Percentiles rank a stretch among this genome's conserved stretches.
Evolutionary conservation across 768 basidiomycete species (phyloP).

Genomic region (Hemileccinum rubropunctum): DNA sequence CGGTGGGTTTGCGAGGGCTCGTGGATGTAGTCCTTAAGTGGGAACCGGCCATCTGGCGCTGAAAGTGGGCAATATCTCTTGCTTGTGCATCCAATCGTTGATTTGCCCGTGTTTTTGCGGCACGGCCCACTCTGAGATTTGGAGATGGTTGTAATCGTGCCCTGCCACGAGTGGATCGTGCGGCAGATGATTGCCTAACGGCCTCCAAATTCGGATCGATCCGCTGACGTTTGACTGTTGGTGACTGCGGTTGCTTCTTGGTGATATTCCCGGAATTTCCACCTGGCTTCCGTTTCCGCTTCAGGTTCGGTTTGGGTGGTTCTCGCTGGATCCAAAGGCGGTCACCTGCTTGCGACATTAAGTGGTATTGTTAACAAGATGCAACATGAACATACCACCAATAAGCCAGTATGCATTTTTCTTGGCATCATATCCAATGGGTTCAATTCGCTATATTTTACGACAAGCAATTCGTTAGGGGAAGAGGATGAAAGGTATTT

Average conservation of each 20-base stretch:
- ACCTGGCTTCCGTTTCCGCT: slow-evolving; percentile 41
- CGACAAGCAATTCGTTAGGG: not conserved
- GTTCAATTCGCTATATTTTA: slow-evolving; percentile 67
- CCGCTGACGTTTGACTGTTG: slow-evolving; percentile 27
- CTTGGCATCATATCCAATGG: slow-evolving; percentile 79
- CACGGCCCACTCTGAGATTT: slow-evolving; percentile 50
- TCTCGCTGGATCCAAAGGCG: slow-evolving; percentile 86
- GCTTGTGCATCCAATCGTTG: slow-evolving; percentile 66
- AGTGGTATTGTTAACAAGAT: not conserved
- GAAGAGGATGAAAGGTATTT: not conserved
- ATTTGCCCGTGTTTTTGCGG: slow-evolving; percentile 72
- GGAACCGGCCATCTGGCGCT: slow-evolving; percentile 39
- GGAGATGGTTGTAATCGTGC: slow-evolving; percentile 16
- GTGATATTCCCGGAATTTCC: slow-evolving; percentile 11
- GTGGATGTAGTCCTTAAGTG: slow-evolving; percentile 8
- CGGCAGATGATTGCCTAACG: slow-evolving; percentile 4
- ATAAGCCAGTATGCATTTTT: slow-evolving; percentile 84
- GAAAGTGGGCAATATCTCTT: slow-evolving; percentile 62
- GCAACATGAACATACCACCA: slow-evolving; percentile 47
- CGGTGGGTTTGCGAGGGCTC: slow-evolving; percentile 37
- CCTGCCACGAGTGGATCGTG: slow-evolving; percentile 15
- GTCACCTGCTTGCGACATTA: slow-evolving; percentile 48
- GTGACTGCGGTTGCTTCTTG: slow-evolving; percentile 20
- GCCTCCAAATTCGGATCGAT: slow-evolving; percentile 2
- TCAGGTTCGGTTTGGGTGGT: slow-evolving; percentile 46